Conservation (phyloP, 371 early-diverging fungal genomes). For the Conidiobolus coronatus region DNA sequence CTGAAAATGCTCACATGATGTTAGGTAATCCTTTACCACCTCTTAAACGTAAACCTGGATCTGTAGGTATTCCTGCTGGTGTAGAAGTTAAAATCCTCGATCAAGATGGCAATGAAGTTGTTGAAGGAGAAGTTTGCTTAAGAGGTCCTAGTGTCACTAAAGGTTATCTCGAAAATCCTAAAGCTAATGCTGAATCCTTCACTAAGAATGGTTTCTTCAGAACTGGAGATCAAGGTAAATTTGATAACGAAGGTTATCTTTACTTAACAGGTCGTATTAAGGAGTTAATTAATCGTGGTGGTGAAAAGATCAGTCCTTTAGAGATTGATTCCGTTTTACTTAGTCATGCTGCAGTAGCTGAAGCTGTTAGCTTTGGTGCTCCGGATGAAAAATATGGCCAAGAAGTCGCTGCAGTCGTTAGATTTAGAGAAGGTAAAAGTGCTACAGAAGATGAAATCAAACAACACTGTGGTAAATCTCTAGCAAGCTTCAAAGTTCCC, state of each 20-base stretch:
- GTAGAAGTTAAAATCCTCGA: slow-evolving; percentile 52
- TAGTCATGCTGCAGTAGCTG: slow-evolving; percentile 37
- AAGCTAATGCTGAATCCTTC: slow-evolving; percentile 48
- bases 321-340: slow-evolving; percentile 63
- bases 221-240: slow-evolving; percentile 58
- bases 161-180: slow-evolving; percentile 56
- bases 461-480: slow-evolving; percentile 17
- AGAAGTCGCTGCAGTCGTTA: slow-evolving; percentile 54
- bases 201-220: slow-evolving; percentile 39
- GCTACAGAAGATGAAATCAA: slow-evolving; percentile 23
- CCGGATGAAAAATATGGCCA: slow-evolving; percentile 57
- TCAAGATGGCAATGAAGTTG: slow-evolving; percentile 23
- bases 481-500: slow-evolving; percentile 65
- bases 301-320: slow-evolving; percentile 56
- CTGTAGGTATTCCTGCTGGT: slow-evolving; percentile 62
- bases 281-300: slow-evolving; percentile 60
- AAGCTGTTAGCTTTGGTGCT: slow-evolving; percentile 57
- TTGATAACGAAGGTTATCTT: slow-evolving; percentile 43
- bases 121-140: slow-evolving; percentile 65
- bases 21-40: slow-evolving; percentile 65
- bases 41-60: slow-evolving; percentile 46
- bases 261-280: slow-evolving; percentile 56
- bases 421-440: slow-evolving; percentile 9
- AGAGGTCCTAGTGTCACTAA: slow-evolving; percentile 53
- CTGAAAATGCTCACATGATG: slow-evolving; percentile 80